Base-by-base conservation (phyloP, 768 basidiomycete species). In the Auricularia auricula-judae region DNA sequence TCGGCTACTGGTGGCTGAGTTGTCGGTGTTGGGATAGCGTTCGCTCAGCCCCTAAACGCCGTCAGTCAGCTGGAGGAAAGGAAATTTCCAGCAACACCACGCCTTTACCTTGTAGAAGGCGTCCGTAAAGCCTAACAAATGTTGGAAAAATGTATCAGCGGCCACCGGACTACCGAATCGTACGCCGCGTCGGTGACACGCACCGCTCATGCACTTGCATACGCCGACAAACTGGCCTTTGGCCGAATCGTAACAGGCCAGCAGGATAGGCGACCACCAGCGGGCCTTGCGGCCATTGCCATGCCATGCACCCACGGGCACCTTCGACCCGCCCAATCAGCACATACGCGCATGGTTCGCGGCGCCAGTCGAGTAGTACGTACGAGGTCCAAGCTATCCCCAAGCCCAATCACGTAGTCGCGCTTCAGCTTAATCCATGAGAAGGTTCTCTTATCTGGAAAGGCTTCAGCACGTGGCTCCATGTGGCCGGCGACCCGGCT, bases 371-470 rank as follows among this genome's bases (percentile, higher is more conserved):
- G 8, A 60, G 85, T 88, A 62, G 89, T 77, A 35, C 88, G 88
- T 36, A 88, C 81, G 63, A 88, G 74, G 71, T 89, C 89, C 35
- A 85, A 81, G 67, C 84, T 83, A 71, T 93, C 89, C n/a, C 87
- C 87, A 43, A 91, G 74, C 2, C 86, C 87, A 34, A 81, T 81
- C 23, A 94, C 86, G 72, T 95, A 97, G 72, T 96, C 94, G 71
- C 91, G 93, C 76, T 97, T 97, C 54, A 96, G 79, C 72, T 95
- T 94, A 64, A 95, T 72, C 94, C 94, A 96, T 2, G 89, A 87
- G 34, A 82, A 86, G 21, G 88, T 91, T 67, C 94, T 79, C 73
- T 90, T 90, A 74, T 96, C 93, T 74, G 79, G 60, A 60, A 34
- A 64, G 61, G 33, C 11, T 5, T 51, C 21, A 51, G 47, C 21